Percentiles rank a stretch among this genome's conserved stretches.
Conservation (phyloP, 345 rosid species). For the Anacardium occidentale region DNA sequence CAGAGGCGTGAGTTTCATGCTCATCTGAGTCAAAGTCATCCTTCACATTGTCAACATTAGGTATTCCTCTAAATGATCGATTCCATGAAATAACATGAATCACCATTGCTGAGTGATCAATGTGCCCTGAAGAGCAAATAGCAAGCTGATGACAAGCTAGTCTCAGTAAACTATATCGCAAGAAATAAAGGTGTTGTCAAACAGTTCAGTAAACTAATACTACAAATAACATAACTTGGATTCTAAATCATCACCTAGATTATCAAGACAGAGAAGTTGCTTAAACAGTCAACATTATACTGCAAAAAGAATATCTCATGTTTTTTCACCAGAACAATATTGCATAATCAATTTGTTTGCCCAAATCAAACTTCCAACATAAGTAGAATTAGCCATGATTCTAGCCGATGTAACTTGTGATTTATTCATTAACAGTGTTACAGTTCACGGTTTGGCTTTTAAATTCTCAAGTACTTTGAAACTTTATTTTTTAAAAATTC, state of each 20-base stretch:
- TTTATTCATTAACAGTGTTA: background rate
- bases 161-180: background rate
- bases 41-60: conserved; percentile 49
- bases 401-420: background rate
- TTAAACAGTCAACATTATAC: background rate
- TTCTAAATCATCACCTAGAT: background rate
- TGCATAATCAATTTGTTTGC: background rate
- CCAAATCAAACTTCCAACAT: background rate
- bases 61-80: conserved; percentile 69
- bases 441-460: background rate
- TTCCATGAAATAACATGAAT: conserved; percentile 99
- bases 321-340: background rate
- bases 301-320: background rate
- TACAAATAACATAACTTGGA: background rate
- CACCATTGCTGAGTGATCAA: conserved; percentile 87
- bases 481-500: too few species aligned
- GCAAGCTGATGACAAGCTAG: conserved; percentile 4
- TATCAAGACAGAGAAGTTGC: background rate
- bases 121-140: conserved; percentile 58
- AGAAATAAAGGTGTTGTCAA: background rate
- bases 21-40: conserved; percentile 84
- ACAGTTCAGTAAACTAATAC: background rate
- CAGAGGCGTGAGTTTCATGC: conserved; percentile 91
- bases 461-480: background rate
- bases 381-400: background rate